Base-by-base conservation (phyloP, 2,329 filamentous ascomycete species). In the Claviceps sp. region DNA sequence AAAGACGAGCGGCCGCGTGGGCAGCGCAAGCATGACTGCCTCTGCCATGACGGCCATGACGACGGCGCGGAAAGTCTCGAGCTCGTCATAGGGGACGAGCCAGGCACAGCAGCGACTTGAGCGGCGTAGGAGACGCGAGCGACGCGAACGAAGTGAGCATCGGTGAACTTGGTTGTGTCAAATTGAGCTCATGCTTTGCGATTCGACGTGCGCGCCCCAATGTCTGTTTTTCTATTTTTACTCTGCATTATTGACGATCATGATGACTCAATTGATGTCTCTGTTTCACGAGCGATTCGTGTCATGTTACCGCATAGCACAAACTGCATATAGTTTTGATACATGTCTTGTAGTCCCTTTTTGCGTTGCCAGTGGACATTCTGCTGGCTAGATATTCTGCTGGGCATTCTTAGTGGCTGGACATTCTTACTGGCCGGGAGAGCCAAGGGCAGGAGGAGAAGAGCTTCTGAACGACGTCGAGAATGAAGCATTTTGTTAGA, bases 1-100 rank as follows among this genome's bases (percentile, higher is more conserved):
- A 55, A 85, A 85, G 72, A 82, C 78, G 4, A 84, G 81, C 59
- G 81, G 81, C 40, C 75, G 82, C 43, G 70, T 85, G 14, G 81
- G 79, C 48, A 84, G 80, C 62, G 70, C 78, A 53, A 76, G 70
- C 58, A 65, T 62, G 49, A 63, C 68, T 37, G 67, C 66, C 20
- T 69, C 70, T n/a, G 68, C 67, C 50, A 68, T 65, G 42, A 69
- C 68, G 54, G 63, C 67, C 26, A 26, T 34, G 24, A 69, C 74
- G 6, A 69, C 73, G 24, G 71, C 70, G 41, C 71, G 78, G 54
- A 81, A 81, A 67, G 73, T 79, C 52, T 79, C 76, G 48, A 74
- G 66, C 50, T 48, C 50, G 48, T 62, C 66, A 48, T 66, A 67
- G 61, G 64, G 56, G 54, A 57, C 56, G 4, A 30, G 22, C 42